Evolutionary conservation across 2,329 filamentous ascomycete species (phyloP), one percentile per base, ranked within the genome.

Genomic region (Massarina eburnea): DNA sequence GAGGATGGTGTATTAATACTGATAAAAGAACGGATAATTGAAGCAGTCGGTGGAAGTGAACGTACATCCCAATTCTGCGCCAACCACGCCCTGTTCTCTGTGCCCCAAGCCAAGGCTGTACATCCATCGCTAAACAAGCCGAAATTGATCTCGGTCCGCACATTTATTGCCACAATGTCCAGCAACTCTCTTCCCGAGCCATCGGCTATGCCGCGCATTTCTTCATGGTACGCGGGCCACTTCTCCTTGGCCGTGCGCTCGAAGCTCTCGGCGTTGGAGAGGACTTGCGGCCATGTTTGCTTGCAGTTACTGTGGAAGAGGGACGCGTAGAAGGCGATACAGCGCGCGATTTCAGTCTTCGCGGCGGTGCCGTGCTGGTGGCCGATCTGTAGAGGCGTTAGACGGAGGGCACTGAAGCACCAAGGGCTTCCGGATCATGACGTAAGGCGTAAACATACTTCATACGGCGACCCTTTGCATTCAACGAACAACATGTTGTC

Each of bases 71-170:
- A 84, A 45, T 83, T 84, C 65, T 83, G 81, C 1, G 71, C 73
- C 4, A 83, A 60, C 46, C 74, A 76, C 17, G 68, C 69, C n/a
- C 51, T 57, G 39, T 58, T 47, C 27, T 40, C 46, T 0, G 71
- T 73, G 8, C 68, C 62, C 72, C 75, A 80, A 1, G 72, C 72
- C 10, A 82, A 51, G 12, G 75, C 74, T 0, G 81, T 83, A 52
- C 81, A 84, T 2, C 80, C 81, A 52, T 84, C 81, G 34, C 68
- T 76, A 49, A 80, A 82, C 12, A 81, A 62, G 0, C 80, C 80
- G 45, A 83, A 82, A 1, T 72, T 73, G 49, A 82, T 81, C 61
- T 83, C 80, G 0, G 77, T 81, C 1, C 80, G 71, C 5, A 81
- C 75, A 44, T 84, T 84, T 9, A 84, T 62, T 1, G 80, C 79